Base-by-base conservation (phyloP, 768 basidiomycete genomes). In the Epithele typhae region DNA sequence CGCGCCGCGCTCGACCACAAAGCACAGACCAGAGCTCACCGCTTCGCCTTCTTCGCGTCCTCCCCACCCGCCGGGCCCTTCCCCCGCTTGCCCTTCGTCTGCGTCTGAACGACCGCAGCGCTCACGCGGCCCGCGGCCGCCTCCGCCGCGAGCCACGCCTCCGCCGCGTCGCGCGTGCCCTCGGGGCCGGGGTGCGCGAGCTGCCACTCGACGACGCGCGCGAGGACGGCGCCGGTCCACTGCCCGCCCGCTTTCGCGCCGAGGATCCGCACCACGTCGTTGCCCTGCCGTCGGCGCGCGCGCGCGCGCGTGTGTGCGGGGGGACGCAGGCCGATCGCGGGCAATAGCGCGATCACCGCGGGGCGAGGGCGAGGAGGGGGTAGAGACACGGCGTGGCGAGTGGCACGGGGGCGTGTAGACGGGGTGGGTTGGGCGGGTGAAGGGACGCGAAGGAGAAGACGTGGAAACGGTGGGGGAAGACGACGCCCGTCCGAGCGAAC, bases 181-280 rank as follows among this genome's bases (percentile, higher is more conserved):
- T 71, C 57, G 0, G 27, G 27, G 8, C 8, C 8, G 6, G 93
- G 90, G 61, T 92, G 68, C 27, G 79, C 82, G 6, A 98, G 73
- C 57, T 93, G 92, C 94, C 93, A 98, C 49, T 83, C 78, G 17
- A 91, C 59, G 21, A 97, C 74, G 38, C 73, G 75, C n/a, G 73
- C 68, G 17, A 91, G 69, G 5, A 83, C 74, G 23, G 74, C 66
- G 25, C 78, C 77, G 5, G 83, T 80, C 80, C 91, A 84, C 2
- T 80, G 75, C 2, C 92, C 92, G 1, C 82, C 75, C 51, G 73
- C 79, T 3, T 65, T 60, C 15, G 71, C 71, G 2, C 67, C 75
- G 5, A 94, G 69, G 8, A 78, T 61, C 18, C 64, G 50, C 2
- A 76, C 66, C 25, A 92, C 71, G 45, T 86, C 80, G 23, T 72